Evolutionary conservation across 441 rosid species (phyloP).

Genomic region (Lepidium campestre): DNA sequence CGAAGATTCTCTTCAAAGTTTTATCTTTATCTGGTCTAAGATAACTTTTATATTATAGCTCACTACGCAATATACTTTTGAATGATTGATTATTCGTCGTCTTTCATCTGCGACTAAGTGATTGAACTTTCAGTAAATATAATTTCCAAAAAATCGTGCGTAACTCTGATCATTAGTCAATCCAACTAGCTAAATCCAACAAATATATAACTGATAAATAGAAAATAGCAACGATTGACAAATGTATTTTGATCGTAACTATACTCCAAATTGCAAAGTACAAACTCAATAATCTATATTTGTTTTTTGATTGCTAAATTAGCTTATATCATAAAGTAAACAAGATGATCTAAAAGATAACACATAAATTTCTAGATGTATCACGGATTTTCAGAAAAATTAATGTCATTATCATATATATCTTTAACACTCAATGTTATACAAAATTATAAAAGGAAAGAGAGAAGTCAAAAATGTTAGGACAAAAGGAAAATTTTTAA

Average conservation of each 20-base stretch:
- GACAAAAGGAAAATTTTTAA: background rate
- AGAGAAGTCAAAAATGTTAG: background rate
- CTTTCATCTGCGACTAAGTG: background rate
- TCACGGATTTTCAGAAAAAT: background rate
- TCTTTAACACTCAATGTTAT: background rate
- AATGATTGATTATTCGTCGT: slow-evolving; percentile 1
- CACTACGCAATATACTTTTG: slow-evolving; percentile 3
- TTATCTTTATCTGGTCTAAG: background rate
- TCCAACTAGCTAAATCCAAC: background rate
- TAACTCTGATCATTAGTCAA: background rate
- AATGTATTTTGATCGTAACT: background rate
- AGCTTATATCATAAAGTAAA: background rate
- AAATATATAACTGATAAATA: background rate
- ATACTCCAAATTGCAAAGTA: background rate
- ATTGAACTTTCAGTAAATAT: background rate
- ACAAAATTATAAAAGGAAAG: background rate
- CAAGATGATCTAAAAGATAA: background rate
- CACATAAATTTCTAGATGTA: background rate
- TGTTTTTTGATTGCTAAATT: background rate
- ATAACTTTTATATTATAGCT: too few relatives aligned
- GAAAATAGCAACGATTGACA: background rate
- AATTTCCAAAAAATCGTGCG: background rate
- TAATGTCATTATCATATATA: background rate
- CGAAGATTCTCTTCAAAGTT: slow-evolving; percentile 10
- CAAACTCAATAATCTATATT: background rate